A percentile compares a stretch with the other conserved stretches of the same genome.
Conservation (phyloP, 1,284 basidiomycete genomes). For the Puccinia triticina region DNA sequence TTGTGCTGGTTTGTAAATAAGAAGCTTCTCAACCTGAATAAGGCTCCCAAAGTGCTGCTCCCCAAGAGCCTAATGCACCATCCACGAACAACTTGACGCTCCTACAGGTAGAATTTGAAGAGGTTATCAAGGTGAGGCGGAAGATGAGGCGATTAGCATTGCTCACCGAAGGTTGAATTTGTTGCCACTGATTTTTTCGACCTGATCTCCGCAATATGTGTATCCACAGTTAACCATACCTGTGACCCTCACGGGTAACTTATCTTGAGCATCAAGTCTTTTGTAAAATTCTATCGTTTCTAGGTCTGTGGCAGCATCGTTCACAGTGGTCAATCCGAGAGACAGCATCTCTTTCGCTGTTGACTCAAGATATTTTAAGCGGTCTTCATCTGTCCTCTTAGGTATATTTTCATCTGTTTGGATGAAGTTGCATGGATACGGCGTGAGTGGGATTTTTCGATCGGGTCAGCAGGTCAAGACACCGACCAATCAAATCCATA, state of each 20-base stretch:
- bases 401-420: slow-evolving; percentile 45
- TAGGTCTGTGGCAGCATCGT: slow-evolving; percentile 45
- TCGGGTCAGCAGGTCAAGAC: not conserved
- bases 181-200: slow-evolving; percentile 26
- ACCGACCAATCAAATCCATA: slow-evolving; percentile 56
- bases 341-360: slow-evolving; percentile 48
- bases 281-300: slow-evolving; percentile 46
- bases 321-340: slow-evolving; percentile 43
- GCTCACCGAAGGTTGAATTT: slow-evolving; percentile 43
- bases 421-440: not conserved
- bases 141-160: not conserved
- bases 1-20: slow-evolving; percentile 48
- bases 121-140: not conserved
- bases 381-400: slow-evolving; percentile 43
- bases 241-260: slow-evolving; percentile 36
- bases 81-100: slow-evolving; percentile 58
- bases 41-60: slow-evolving; percentile 57
- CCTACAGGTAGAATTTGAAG: slow-evolving; percentile 45
- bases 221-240: slow-evolving; percentile 48
- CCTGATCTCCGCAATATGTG: slow-evolving; percentile 39
- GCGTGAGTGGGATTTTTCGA: not conserved
- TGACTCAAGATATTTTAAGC: slow-evolving; percentile 23
- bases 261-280: slow-evolving; percentile 34
- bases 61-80: slow-evolving; percentile 58
- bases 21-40: slow-evolving; percentile 53